Evolutionary conservation across 441 rosid species (phyloP), one percentile per base, ranked within the genome.

Genomic region (Adansonia grandidieri): DNA sequence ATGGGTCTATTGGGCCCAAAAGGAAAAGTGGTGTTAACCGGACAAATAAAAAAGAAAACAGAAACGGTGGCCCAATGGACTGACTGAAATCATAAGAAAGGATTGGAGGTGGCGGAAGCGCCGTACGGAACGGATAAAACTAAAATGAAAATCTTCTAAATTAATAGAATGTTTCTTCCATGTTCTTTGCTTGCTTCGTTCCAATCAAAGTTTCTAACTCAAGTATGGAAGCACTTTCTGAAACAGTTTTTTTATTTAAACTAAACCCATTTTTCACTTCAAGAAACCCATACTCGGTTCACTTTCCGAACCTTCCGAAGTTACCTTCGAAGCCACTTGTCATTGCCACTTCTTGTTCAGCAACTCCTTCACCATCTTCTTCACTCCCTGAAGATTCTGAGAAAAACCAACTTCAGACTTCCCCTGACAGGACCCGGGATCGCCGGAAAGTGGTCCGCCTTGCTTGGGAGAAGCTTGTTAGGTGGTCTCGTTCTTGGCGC

Each of bases 401-500:
- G 3, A 28, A 15, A 28, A 64, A 37, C 48, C 20, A 14, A 64
- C 13, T 65, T 48, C 70, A 28, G 48, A 14, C 15, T 37, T 76
- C 82, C 73, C 44, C 80, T n/a, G 80, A 75, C n/a, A 81, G 89
- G 76, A 79, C 80, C 54, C 75, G 86, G 37, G 95, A 88, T 80
- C 88, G 93, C 51, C 92, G 95, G 28, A 89, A 86, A 83, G 86
- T 90, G 14, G 97, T 93, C 71, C 86, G 89, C 48, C 71, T 93
- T 6, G 98, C 97, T 0, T 95, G 98, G 98, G 97, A 93, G 85
- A 92, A 90, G 86, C 80, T 94, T 15, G 93, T 94, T 74, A 84
- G 96, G 0, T 94, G 98, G 98, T 94, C 98, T 7, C 92, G 97
- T 78, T 89, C 94, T 40, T 89, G 89, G 92, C 94, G 95, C 53